Percentiles rank a stretch among this genome's conserved stretches.
These are phyloP conservation scores for Trypanosoma grayi DNA, from an alignment of 208 protist species.

Conservation along the genomic window DNA sequence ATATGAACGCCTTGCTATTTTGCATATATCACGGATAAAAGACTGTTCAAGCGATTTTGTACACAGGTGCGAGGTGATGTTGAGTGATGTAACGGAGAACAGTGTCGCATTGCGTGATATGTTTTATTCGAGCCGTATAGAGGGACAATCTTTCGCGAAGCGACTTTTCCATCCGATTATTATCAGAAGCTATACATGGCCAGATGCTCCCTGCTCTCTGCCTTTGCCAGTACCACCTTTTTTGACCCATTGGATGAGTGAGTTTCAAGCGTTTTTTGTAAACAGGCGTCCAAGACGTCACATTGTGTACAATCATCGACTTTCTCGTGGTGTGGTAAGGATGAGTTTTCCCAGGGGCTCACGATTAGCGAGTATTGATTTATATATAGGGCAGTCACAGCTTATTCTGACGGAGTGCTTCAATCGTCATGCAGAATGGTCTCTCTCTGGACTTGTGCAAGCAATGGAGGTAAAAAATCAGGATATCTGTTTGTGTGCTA, in stretches of 20 bases:
- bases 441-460: conserved; percentile 30
- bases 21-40: conserved; percentile 14
- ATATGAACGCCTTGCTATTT: conserved; percentile 14
- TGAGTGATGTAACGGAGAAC: conserved; percentile 19
- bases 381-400: conserved; percentile 17
- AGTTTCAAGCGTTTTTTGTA: conserved; percentile 22
- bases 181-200: conserved; percentile 26
- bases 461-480: conserved; percentile 14
- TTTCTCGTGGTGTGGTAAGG: conserved; percentile 19
- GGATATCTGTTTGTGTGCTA: conserved; percentile 5
- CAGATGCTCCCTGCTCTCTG: conserved; percentile 1
- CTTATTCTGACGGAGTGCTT: conserved; percentile 33
- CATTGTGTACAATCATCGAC: conserved; percentile 13
- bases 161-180: conserved; percentile 14
- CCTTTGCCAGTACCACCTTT: conserved; percentile 6
- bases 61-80: conserved; percentile 22
- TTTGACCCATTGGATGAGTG: conserved; percentile 1
- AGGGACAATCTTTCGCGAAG: not conserved
- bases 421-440: conserved; percentile 36
- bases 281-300: conserved; percentile 16
- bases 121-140: conserved; percentile 5
- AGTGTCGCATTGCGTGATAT: conserved; percentile 2
- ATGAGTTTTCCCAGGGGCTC: conserved; percentile 10
- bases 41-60: conserved; percentile 26
- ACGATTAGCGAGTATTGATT: conserved; percentile 13